Evolutionary conservation across 495 filamentous ascomycete species (phyloP).

Genomic region (Talaromyces thailandensis): DNA sequence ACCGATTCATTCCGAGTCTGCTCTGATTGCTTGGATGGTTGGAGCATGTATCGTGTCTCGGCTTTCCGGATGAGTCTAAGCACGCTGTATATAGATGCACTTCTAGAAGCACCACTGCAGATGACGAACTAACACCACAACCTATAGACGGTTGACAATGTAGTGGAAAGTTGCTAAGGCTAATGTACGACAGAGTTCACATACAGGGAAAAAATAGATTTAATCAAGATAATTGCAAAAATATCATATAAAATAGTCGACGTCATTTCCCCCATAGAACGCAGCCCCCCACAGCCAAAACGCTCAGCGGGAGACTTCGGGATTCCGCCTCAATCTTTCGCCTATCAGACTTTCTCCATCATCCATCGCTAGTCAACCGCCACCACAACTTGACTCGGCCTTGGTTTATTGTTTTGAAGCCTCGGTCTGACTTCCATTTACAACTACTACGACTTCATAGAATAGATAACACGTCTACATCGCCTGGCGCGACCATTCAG

Average conservation of each 20-base stretch:
- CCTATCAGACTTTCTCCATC: not conserved
- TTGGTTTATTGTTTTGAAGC: not conserved
- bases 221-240: not conserved
- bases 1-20: not conserved
- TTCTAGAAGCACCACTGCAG: not conserved
- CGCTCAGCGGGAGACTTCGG: not conserved
- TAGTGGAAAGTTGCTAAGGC: not conserved
- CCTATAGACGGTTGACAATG: not conserved
- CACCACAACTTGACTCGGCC: not conserved
- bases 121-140: not conserved
- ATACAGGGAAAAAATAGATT: not conserved
- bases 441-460: not conserved
- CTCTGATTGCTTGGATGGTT: not conserved
- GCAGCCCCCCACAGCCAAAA: not conserved
- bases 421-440: not conserved
- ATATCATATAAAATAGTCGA: not conserved
- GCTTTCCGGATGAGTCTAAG: not conserved
- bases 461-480: not conserved
- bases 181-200: not conserved
- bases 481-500: not conserved
- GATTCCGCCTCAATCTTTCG: not conserved
- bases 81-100: not conserved
- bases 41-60: not conserved
- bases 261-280: not conserved
- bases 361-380: not conserved